Base-by-base conservation (phyloP, 129 eudicot genomes). In the Kitagawia praeruptora region DNA sequence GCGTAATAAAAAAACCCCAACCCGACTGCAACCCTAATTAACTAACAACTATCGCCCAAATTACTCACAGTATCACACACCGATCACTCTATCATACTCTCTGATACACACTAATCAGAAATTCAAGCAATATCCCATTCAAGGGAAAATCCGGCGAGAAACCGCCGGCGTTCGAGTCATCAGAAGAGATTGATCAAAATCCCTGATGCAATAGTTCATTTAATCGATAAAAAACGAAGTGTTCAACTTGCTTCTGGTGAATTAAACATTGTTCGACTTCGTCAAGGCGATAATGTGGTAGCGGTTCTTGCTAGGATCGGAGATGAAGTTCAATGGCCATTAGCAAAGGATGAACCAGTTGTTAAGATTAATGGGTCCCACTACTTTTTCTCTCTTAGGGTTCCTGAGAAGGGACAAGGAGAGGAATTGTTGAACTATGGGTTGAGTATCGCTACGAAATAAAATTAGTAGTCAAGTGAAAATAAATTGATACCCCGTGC, bases 161-260 rank as follows among this genome's bases (percentile, higher is more conserved):
- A 48, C 74, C 75, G 11, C 38, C 75, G 3, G 53, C 96, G 1
- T 82, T 88, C 34, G 88, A 89, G 37, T 83, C 96, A 0, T 80
- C 89, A 0, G 98, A 94, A 40, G 92, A 94, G 78, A 79, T 87
- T 94, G 6, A 56, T 94, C 34, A 86, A 49, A 31, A 84, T 95
- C 84, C 99, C 99, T 0, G 84, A 87, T 10, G 81, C 91, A 1
- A 78, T 95, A 0, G 77, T 92, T 11, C 97, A 95, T 75, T 78
- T 95, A 19, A 95, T 95, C 71, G 99, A 95, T 79, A 81, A 85
- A 8, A 83, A 92, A 21, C 88, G 82, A 0, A 87, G 93, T 75
- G 18, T 92, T 77, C 90, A 95, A 79, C 94, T 95, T 11, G 99
- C 99, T 2, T 81, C 69, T 45, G 99, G 99, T 3, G 97, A 79